Conservation (phyloP, 2,329 filamentous ascomycete genomes). For the Fusarium euwallaceae region DNA sequence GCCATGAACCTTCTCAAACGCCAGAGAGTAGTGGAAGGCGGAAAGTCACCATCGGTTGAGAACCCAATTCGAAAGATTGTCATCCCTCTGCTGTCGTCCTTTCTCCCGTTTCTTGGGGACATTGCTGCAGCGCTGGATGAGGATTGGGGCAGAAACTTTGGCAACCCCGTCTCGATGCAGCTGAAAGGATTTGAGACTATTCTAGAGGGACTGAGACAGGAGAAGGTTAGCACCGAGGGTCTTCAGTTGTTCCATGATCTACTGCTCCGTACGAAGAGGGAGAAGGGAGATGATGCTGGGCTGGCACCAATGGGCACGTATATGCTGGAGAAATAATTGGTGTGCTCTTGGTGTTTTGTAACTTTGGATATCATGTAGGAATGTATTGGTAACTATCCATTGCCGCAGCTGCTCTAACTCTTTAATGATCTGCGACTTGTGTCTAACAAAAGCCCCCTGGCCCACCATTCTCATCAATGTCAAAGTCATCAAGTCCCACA, state of each 20-base stretch:
- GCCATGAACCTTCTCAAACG: neutral
- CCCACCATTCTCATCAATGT: no score
- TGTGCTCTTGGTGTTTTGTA: no score
- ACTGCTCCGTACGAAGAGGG: neutral
- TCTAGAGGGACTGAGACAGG: neutral
- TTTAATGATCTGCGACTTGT: no score
- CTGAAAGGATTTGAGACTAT: neutral
- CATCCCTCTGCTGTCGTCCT: neutral
- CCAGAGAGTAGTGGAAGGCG: neutral
- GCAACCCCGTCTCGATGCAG: neutral
- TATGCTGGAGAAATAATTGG: neutral
- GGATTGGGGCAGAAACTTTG: neutral
- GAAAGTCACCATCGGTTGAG: neutral
- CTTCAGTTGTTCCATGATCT: neutral
- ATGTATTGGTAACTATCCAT: no score
- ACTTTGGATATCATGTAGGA: no score
- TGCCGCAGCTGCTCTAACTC: no score
- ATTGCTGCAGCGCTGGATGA: neutral
- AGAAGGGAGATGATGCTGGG: neutral
- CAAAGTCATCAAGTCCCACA: no score
- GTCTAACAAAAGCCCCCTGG: no score
- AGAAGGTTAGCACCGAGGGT: neutral
- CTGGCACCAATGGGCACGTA: neutral
- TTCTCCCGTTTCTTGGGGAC: neutral
- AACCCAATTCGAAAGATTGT: neutral